These are phyloP conservation scores for Trypanosoma brucei DNA, from an alignment of 208 protist genomes.

Conservation along the genomic window DNA sequence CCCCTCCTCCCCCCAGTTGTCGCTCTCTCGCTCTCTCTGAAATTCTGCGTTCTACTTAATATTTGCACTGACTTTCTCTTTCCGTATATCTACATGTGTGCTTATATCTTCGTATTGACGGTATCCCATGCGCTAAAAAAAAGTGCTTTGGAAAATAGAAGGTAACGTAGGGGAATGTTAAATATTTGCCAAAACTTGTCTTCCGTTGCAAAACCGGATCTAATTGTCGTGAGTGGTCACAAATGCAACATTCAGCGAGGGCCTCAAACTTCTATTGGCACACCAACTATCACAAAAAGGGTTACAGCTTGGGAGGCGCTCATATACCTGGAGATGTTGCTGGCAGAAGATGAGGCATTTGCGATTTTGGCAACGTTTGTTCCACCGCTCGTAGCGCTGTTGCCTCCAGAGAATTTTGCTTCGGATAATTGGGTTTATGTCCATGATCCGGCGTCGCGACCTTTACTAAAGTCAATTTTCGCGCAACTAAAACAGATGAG, in stretches of 20 bases:
- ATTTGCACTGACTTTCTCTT: too few species aligned
- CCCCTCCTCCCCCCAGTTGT: too few species aligned
- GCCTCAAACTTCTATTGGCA: constrained; percentile 24
- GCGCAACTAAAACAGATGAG: constrained; percentile 5
- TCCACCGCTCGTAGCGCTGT: constrained; percentile 18
- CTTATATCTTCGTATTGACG: too few species aligned
- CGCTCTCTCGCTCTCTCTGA: too few species aligned
- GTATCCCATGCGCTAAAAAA: too few species aligned
- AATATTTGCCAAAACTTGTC: not conserved
- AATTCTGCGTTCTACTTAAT: too few species aligned
- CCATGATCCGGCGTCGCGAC: constrained; percentile 16
- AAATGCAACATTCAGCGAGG: constrained; percentile 53
- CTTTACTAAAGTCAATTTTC: constrained; percentile 39
- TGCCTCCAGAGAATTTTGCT: not conserved
- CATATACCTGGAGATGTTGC: constrained; percentile 38
- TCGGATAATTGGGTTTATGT: constrained; percentile 28
- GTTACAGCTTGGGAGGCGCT: constrained; percentile 72
- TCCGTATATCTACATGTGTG: too few species aligned
- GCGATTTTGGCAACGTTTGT: constrained; percentile 7
- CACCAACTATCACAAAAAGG: constrained; percentile 51
- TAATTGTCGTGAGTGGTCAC: constrained; percentile 52
- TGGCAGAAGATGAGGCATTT: constrained; percentile 10
- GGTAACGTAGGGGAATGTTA: too few species aligned
- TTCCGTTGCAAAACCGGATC: constrained; percentile 21
- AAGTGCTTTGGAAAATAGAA: too few species aligned